Conservation (phyloP, 169 alveolate species). For the Amoebophrya sp. region DNA sequence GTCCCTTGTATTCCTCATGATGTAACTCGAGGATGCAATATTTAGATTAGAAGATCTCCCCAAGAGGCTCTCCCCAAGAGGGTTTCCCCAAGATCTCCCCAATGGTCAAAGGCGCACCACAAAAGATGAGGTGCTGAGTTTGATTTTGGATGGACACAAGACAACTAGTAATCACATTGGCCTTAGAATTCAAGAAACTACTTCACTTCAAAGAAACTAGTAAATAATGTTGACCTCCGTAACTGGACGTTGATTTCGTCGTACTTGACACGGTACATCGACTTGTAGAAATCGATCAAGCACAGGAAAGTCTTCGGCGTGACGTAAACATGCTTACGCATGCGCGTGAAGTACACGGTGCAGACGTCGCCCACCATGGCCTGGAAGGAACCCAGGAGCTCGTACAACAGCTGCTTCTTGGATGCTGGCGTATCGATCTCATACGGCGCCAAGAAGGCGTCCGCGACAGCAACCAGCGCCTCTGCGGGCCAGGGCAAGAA, state of each 20-base stretch:
- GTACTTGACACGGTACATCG: slow-evolving; percentile 75
- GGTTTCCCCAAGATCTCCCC: too few species aligned
- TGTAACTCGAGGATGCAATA: too few species aligned
- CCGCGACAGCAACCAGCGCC: slow-evolving; percentile 86
- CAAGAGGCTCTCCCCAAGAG: too few species aligned
- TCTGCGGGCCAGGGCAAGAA: slow-evolving; percentile 95
- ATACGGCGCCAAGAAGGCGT: slow-evolving; percentile 63
- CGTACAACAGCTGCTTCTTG: slow-evolving; percentile 63
- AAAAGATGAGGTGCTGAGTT: too few species aligned
- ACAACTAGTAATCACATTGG: too few species aligned
- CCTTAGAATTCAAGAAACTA: too few species aligned
- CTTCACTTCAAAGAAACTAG: too few species aligned
- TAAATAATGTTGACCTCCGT: too few species aligned
- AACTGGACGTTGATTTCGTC: slow-evolving; percentile 81
- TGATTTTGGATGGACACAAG: too few species aligned
- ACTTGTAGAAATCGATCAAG: slow-evolving; percentile 84
- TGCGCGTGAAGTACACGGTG: slow-evolving; percentile 76
- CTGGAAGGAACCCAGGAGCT: slow-evolving; percentile 70
- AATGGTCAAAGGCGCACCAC: too few species aligned
- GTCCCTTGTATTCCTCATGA: too few species aligned
- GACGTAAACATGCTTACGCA: slow-evolving; percentile 92
- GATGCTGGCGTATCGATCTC: slow-evolving; percentile 67
- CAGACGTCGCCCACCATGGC: slow-evolving; percentile 63
- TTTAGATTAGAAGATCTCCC: too few species aligned
- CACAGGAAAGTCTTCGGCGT: slow-evolving; percentile 92